Evolutionary conservation across 2,329 filamentous ascomycete species (phyloP), one percentile per base, ranked within the genome.

Genomic region (Penicillium sp.): DNA sequence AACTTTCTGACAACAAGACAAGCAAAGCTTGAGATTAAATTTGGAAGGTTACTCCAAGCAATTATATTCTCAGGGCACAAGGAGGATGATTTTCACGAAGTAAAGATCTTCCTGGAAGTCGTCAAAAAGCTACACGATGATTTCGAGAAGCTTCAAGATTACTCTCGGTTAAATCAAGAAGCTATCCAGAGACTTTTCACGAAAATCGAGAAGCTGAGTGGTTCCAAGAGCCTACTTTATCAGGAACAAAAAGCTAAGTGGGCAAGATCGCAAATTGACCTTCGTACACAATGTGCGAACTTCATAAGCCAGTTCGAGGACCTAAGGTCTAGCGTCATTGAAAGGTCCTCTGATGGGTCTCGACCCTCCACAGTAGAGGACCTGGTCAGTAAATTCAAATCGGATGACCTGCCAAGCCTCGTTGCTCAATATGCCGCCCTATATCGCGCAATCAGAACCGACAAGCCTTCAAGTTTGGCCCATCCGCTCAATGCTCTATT

Each of bases 101-200:
- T 12, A n/a, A 46, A 18, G 12, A 35, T 9, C 5, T 46, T 46
- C 8, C 10, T 46, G 7, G 29, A 35, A 21, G 31, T 23, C n/a
- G 31, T 21, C 27, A 34, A 31, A 12, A 25, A 46, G 2, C 41
- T 65, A 6, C 54, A 46, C 15, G 32, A 53, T n/a, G 50, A 57
- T n/a, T 52, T 64, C 4, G 38, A 45, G 3, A 61, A 58, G 15
- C 45, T 47, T 10, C 32, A 47, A 9, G 58, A 57, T 54, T 64
- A 55, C 39, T 54, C 48, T 35, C 55, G 52, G 15, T 55, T 66
- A 35, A 67, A 66, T 46, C 21, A 48, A 13, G 54, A 64, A 41
- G 64, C 57, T 15, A 52, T 63, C n/a, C n/a, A 44, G 10, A 60
- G 55, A 39, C 42, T 61, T 12, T 50, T 48, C 42, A 8, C 32